Percentiles rank a stretch among this genome's conserved stretches.
Evolutionary conservation across 441 rosid genomes (phyloP).

Genomic region (Populus hybrid): DNA sequence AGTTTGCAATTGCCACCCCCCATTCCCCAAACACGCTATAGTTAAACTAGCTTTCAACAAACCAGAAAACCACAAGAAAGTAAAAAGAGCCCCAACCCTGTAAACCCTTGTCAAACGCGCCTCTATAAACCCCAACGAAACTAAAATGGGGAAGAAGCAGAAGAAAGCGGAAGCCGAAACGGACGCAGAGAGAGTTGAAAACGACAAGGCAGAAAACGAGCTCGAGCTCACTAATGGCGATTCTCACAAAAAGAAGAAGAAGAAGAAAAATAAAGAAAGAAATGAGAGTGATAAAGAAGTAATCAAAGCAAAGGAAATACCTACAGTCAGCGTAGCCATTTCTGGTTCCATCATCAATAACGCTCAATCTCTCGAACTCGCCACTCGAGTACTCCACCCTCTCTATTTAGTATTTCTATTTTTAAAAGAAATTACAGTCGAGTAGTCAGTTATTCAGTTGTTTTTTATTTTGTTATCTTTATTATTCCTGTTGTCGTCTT

Average conservation of each 20-base stretch:
- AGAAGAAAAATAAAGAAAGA: slow-evolving; percentile 25
- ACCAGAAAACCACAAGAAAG: background rate
- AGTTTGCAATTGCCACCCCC: background rate
- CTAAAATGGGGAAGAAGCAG: slow-evolving; percentile 56
- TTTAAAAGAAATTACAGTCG: background rate
- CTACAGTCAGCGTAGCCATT: slow-evolving; percentile 77
- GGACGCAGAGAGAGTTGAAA: slow-evolving; percentile 20
- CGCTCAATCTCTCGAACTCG: slow-evolving; percentile 91
- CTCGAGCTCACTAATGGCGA: slow-evolving; percentile 22
- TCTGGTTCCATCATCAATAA: slow-evolving; percentile 94
- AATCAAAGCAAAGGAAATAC: slow-evolving; percentile 22
- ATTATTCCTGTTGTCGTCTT: background rate
- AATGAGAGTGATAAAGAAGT: slow-evolving; percentile 13
- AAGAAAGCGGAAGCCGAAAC: slow-evolving; percentile 34
- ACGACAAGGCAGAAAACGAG: slow-evolving; percentile 1
- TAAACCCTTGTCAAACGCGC: slow-evolving; percentile 31
- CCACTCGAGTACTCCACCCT: slow-evolving; percentile 65
- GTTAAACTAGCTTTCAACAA: background rate
- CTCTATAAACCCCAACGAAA: background rate
- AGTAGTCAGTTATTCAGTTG: background rate
- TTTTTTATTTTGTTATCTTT: background rate
- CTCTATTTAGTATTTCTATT: background rate
- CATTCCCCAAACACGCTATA: background rate
- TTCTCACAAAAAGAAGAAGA: slow-evolving; percentile 23
- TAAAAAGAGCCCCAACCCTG: background rate